Evolutionary conservation across 768 basidiomycete genomes (phyloP).

Genomic region (Leucosporidium creatinivorum): DNA sequence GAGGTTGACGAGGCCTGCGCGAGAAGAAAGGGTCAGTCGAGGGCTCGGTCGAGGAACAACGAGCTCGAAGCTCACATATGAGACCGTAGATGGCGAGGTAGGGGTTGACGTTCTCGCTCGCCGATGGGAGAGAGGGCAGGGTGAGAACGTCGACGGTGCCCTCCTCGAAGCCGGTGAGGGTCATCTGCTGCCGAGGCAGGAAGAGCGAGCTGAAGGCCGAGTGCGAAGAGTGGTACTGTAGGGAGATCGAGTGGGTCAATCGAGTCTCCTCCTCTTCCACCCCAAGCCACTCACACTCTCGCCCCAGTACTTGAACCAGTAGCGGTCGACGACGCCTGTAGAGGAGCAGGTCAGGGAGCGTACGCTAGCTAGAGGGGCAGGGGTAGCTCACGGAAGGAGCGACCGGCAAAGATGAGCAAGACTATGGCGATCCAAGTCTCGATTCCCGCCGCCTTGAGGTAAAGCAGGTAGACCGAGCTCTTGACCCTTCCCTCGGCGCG

Average conservation of each 20-base stretch:
- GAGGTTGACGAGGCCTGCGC: not conserved
- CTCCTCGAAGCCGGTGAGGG: not conserved
- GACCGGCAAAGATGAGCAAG: not conserved
- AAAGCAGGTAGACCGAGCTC: conserved; percentile 28
- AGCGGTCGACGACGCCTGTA: not conserved
- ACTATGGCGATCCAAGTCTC: conserved; percentile 20
- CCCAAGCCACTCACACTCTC: not conserved
- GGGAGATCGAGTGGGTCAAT: too few species aligned
- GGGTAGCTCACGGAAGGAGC: not conserved
- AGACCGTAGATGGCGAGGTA: conserved; percentile 61
- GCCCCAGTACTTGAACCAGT: conserved; percentile 1
- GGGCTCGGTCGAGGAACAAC: conserved; percentile 42
- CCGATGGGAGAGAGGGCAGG: conserved; percentile 39
- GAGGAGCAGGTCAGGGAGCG: not conserved
- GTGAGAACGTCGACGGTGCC: not conserved
- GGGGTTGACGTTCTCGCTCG: conserved; percentile 55
- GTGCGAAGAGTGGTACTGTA: too few species aligned
- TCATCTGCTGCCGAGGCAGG: too few species aligned
- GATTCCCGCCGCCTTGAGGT: conserved; percentile 25
- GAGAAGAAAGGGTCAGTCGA: too few species aligned
- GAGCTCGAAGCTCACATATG: conserved; percentile 48
- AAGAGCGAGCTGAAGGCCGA: too few species aligned
- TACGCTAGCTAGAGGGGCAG: not conserved
- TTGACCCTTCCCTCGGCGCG: conserved; percentile 31
- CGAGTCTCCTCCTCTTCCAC: too few species aligned